phyloP scores from a whole-genome alignment of 352 stramenopile species.

The Elongisporangium prolatum region DNA sequence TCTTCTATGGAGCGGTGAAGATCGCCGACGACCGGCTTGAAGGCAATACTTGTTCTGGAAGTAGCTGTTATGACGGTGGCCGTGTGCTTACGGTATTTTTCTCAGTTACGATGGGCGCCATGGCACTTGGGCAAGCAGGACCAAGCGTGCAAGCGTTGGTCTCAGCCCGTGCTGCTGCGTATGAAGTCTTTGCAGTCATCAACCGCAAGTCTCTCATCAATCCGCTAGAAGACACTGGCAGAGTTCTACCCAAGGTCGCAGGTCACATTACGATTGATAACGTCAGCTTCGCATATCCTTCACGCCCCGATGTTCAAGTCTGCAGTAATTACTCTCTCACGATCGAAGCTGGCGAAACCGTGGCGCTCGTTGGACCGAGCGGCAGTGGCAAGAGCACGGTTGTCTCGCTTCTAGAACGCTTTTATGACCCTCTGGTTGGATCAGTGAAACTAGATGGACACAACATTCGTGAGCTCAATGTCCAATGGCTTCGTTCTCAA shows the following conservation, averaged over 20 bases:
- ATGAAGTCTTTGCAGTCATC: slow-evolving; percentile 46
- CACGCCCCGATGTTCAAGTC: slow-evolving; percentile 31
- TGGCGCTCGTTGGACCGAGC: slow-evolving; percentile 49
- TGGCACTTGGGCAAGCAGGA: slow-evolving; percentile 33
- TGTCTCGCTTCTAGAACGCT: slow-evolving; percentile 45
- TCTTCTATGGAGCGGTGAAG: slow-evolving; percentile 34
- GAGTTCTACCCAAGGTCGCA: slow-evolving; percentile 19
- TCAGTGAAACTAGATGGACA: slow-evolving; percentile 37
- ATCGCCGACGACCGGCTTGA: slow-evolving; percentile 23
- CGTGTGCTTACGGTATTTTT: slow-evolving; percentile 48
- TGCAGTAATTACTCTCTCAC: slow-evolving; percentile 33
- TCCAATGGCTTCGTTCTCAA: slow-evolving; percentile 50
- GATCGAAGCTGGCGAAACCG: slow-evolving; percentile 41
- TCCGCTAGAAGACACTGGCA: slow-evolving; percentile 18
- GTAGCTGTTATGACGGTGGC: slow-evolving; percentile 33
- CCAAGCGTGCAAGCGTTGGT: slow-evolving; percentile 34
- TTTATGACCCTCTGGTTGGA: slow-evolving; percentile 44
- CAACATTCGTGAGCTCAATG: slow-evolving; percentile 65
- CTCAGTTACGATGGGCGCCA: slow-evolving; percentile 27
- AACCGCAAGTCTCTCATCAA: slow-evolving; percentile 45
- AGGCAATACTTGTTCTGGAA: slow-evolving; percentile 15
- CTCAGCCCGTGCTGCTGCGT: slow-evolving; percentile 26
- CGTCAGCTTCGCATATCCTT: slow-evolving; percentile 60
- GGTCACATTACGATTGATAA: slow-evolving; percentile 80
- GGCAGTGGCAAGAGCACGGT: slow-evolving; percentile 61